A percentile compares a stretch with the other conserved stretches of the same genome.
These are phyloP conservation scores for Lachancea cidri DNA, from an alignment of 805 yeast species.

Conservation along the genomic window DNA sequence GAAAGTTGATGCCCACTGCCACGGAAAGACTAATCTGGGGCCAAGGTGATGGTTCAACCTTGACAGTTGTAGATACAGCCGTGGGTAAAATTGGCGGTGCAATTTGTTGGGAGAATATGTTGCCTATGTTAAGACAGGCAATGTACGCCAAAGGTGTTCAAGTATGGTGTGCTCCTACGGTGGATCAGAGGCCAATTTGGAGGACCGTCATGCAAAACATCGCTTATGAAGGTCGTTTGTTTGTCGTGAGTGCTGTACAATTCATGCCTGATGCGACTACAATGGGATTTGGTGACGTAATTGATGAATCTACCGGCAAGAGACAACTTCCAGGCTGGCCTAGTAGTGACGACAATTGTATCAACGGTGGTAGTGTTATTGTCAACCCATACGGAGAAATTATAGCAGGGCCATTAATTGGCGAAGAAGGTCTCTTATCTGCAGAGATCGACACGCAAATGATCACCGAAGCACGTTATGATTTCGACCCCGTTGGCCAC, in stretches of 20 bases:
- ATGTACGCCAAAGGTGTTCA: constrained; percentile 41
- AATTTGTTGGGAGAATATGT: constrained; percentile 45
- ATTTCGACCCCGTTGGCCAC: constrained; percentile 41
- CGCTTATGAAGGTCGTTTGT: constrained; percentile 39
- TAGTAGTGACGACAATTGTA: constrained; percentile 28
- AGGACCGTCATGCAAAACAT: constrained; percentile 38
- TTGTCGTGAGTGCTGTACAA: constrained; percentile 39
- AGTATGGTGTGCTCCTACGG: constrained; percentile 42
- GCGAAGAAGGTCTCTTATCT: constrained; percentile 37
- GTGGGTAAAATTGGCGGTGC: constrained; percentile 41
- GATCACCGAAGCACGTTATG: constrained; percentile 37
- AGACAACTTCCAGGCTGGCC: constrained; percentile 29
- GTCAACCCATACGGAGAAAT: constrained; percentile 41
- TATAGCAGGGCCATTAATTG: constrained; percentile 40
- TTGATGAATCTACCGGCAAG: constrained; percentile 21
- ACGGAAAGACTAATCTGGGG: constrained; percentile 43
- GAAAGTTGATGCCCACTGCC: constrained; percentile 43
- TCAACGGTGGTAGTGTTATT: constrained; percentile 39
- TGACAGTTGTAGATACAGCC: constrained; percentile 34
- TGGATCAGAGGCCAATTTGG: constrained; percentile 43
- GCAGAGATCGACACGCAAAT: constrained; percentile 39
- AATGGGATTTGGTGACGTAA: constrained; percentile 20
- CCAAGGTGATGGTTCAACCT: constrained; percentile 43
- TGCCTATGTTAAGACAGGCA: constrained; percentile 38
- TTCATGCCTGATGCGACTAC: constrained; percentile 32